Conservation (phyloP, 768 basidiomycete genomes). For the Leccinum imitatum region DNA sequence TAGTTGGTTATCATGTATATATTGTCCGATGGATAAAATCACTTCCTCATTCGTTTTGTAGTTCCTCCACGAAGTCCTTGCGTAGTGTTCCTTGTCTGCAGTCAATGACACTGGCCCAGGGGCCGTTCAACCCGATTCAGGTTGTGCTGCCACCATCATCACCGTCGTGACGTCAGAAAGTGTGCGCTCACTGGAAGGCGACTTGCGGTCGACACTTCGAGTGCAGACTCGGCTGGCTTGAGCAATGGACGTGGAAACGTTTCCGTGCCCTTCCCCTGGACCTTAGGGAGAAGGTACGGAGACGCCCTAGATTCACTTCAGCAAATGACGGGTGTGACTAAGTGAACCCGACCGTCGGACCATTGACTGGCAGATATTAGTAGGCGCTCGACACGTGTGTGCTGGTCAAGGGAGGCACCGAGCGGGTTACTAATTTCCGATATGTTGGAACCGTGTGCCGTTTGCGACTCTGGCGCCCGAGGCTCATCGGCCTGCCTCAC, state of each 20-base stretch:
- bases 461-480: constrained; percentile 45
- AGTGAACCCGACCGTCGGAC: neutral
- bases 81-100: neutral
- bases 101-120: neutral
- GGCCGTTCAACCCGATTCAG: no score
- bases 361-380: neutral
- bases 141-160: no score
- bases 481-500: constrained; percentile 51
- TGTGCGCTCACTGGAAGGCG: no score
- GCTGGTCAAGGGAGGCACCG: constrained; percentile 43
- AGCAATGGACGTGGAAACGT: neutral
- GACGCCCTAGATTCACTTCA: constrained; percentile 83
- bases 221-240: neutral
- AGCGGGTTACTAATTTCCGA: constrained; percentile 41
- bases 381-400: no score
- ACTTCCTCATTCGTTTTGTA: neutral
- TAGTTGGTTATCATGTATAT: constrained; percentile 5
- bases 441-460: constrained; percentile 75
- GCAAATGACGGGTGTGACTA: constrained; percentile 42
- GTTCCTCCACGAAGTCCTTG: neutral
- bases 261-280: neutral
- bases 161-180: no score
- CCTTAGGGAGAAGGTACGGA: constrained; percentile 32
- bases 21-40: neutral
- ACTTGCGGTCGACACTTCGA: neutral